Evolutionary conservation across 495 filamentous ascomycete genomes (phyloP), one percentile per base, ranked within the genome.

Genomic region (Venustampulla echinocandica): DNA sequence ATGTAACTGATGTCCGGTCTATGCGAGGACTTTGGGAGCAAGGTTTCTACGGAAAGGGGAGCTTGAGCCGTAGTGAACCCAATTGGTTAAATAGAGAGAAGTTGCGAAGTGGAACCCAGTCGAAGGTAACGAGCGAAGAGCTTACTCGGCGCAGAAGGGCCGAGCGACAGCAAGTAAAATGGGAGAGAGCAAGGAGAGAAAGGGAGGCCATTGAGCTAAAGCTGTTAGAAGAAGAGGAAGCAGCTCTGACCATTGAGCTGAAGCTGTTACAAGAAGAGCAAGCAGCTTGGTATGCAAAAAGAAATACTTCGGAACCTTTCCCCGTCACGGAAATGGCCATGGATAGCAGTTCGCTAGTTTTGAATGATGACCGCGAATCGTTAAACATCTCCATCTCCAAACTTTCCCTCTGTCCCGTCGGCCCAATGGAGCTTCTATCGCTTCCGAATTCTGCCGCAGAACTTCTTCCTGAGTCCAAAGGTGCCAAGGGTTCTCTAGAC

Each of bases 41-140:
- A 60, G 92, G 92, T 1, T 97, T 97, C 64, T 99, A 87, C 62
- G 92, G 92, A 34, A 96, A 95, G 64, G 92, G 92, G 38, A 87
- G 68, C 44, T 70, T 97, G 49, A 95, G 89, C 62, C 79, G 92
- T 53, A 95, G 87, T 64, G 90, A 97, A 61, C 92, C 90, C 2
- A 87, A 77, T 45, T 99, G 92, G 92, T 62, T 96, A 42, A 84
- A 83, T 41, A 71, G 85, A 40, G 87, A 95, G 60, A 85, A 84
- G 57, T 77, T 77, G 41, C 74, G 80, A 48, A 70, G 76, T 34
- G 87, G 85, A 3, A 53, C 79, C 10, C 63, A 75, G 22, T 76
- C 74, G 36, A 59, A 57, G 19, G 66, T 69, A 45, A 86, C 83
- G 2, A 85, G 82, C 42, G 88, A 95, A 62, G 82, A 92, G 45